Base-by-base conservation (phyloP, 2,329 filamentous ascomycete genomes). In the Graphilbum fragrans region DNA sequence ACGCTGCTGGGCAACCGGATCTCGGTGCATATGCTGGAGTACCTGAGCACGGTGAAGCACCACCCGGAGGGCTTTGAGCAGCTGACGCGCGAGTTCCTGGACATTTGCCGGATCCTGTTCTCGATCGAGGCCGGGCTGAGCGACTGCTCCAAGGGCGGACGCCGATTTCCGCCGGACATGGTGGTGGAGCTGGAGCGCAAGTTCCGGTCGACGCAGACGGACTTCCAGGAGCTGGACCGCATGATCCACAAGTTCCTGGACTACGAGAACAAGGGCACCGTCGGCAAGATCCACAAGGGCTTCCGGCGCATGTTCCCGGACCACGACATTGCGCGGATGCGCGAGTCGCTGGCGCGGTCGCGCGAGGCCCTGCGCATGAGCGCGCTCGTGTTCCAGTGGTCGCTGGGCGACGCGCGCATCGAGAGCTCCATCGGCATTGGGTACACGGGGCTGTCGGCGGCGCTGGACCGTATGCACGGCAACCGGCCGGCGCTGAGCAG, bases 71-170 rank as follows among this genome's bases (percentile, higher is more conserved):
- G 72, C 25, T 74, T 80, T 55, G 69, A 72, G 44, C 60, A 66
- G 21, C 65, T 84, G 18, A 77, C 79, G 10, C 69, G 71, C 46
- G 76, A 80, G 48, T 82, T 83, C 52, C 67, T 85, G 44, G 77
- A 82, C 42, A 73, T 76, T 5, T 80, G 74, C 54, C 70, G 77
- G 41, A 72, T 77, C 34, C 63, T 84, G 34, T 81, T 77, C 65
- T 72, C 74, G n/a, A 77, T 83, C 46, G 77, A 82, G 56, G 70
- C 74, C 19, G 80, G 80, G 5, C 65, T 84, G 41, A 58, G 61
- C n/a, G 70, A 77, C 50, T 64, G 66, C 33, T 32, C 44, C 17
- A 32, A 41, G 16, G 66, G 64, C 18, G 60, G 63, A 16, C 70
- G 73, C 48, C 60, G 65, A 16, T 66, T 82, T 17, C 75, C 79